Base-by-base conservation (phyloP, 768 basidiomycete species). In the Russula foetens region DNA sequence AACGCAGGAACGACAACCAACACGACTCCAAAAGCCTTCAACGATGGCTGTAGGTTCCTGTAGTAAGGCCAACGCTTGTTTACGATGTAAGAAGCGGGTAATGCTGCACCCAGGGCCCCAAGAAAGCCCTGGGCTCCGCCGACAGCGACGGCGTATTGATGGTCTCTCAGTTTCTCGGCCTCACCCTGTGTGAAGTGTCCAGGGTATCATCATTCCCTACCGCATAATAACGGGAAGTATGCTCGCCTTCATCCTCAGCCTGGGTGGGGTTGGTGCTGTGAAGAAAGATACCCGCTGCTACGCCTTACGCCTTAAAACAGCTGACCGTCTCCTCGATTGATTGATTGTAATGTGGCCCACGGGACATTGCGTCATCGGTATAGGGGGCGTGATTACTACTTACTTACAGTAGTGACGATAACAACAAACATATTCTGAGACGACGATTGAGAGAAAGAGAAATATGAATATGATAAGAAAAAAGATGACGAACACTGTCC, bases 1-100 rank as follows among this genome's bases (percentile, higher is more conserved):
- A 87, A 73, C 45, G 81, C 73, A 0, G 90, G 90, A 3, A 85
- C 81, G 45, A 83, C 76, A 58, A 89, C 59, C 61, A 86, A 74
- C 62, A 84, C 74, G 29, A 84, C 75, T 41, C 86, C 86, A 12
- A 91, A 76, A 0, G 82, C 73, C 69, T 91, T 92, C 53, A 91
- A 72, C 0, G 85, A 82, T 7, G 78, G 73, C 1, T 88, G 89
- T 7, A 90, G 74, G 0, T 74, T 68, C 59, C 84, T 82, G 70
- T 88, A 91, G 58, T 81, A 77, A 1, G 79, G 73, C 70, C 77
- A 82, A 24, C 74, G 71, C 46, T 73, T 76, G 62, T 88, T 77
- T 33, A 82, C 74, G 68, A 80, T 76, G 67, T 76, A 78, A 54
- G 81, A 80, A n/a, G 78, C 75, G 21, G 79, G 84, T 28, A 82